These are phyloP conservation scores for Blakeslea trispora DNA, from an alignment of 371 early-diverging fungal species.

Conservation along the genomic window DNA sequence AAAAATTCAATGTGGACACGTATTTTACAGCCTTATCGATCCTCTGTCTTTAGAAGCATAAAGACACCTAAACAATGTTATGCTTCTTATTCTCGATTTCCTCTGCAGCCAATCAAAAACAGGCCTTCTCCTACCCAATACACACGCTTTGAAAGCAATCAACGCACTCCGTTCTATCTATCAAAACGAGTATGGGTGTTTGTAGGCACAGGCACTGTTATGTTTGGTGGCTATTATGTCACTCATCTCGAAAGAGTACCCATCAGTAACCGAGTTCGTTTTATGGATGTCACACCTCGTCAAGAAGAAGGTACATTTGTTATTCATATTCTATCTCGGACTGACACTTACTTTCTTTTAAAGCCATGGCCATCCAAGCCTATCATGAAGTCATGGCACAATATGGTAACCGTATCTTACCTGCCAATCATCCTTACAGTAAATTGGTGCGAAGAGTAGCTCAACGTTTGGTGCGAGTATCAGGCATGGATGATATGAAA, in stretches of 20 bases:
- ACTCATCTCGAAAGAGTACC: constrained; percentile 70
- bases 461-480: constrained; percentile 64
- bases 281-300: constrained; percentile 57
- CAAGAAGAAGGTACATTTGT: constrained; percentile 55
- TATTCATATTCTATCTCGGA: no score
- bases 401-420: constrained; percentile 61
- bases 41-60: no score
- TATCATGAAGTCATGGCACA: constrained; percentile 69
- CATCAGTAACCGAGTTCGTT: constrained; percentile 59
- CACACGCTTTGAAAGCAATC: constrained; percentile 32
- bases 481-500: constrained; percentile 64
- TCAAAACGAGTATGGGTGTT: constrained; percentile 41
- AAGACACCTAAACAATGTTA: not conserved
- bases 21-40: no score
- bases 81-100: not conserved
- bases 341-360: no score
- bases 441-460: constrained; percentile 67
- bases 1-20: no score
- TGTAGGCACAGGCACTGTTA: constrained; percentile 40
- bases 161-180: constrained; percentile 27
- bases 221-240: constrained; percentile 63
- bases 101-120: not conserved
- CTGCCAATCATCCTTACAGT: constrained; percentile 60
- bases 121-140: constrained; percentile 10
- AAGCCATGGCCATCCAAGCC: constrained; percentile 65